Percentiles rank a stretch among this genome's conserved stretches.
phyloP scores from a whole-genome alignment of 192 early-diverging fungal genomes.

The Umbelopsis isabellina region DNA sequence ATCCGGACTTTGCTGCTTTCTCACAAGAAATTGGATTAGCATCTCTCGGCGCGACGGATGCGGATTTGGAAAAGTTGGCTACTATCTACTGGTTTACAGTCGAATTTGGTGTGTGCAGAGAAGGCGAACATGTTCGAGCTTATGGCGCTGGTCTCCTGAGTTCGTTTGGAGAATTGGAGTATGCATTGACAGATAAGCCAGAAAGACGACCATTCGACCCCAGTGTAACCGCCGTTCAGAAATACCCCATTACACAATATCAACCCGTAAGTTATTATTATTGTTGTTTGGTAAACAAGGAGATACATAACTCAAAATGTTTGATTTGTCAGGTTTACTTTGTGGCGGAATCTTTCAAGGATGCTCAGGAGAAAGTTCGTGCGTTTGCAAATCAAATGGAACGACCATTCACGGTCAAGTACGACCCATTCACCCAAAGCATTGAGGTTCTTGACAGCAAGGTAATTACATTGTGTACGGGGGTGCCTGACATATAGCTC shows the following conservation, averaged over 20 bases:
- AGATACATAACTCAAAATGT: background rate
- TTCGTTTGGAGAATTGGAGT: conserved; percentile 95
- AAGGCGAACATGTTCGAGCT: conserved; percentile 72
- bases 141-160: conserved; percentile 93
- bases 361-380: conserved; percentile 88
- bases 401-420: conserved; percentile 88
- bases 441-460: conserved; percentile 89
- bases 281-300: background rate
- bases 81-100: conserved; percentile 94
- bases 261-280: conserved; percentile 67
- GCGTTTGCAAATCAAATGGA: conserved; percentile 77
- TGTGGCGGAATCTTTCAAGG: conserved; percentile 92
- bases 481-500: background rate
- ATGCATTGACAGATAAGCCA: conserved; percentile 80
- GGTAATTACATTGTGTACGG: conserved; percentile 22
- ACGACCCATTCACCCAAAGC: conserved; percentile 89
- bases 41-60: conserved; percentile 89
- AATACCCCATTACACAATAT: conserved; percentile 91
- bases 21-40: conserved; percentile 94
- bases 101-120: conserved; percentile 90
- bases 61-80: conserved; percentile 87
- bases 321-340: conserved; percentile 66
- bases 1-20: conserved; percentile 92
- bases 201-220: conserved; percentile 86
- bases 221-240: conserved; percentile 66